These are phyloP conservation scores for Berberis vulgaris DNA, from an alignment of 164 flowering plant genomes.

Conservation along the genomic window DNA sequence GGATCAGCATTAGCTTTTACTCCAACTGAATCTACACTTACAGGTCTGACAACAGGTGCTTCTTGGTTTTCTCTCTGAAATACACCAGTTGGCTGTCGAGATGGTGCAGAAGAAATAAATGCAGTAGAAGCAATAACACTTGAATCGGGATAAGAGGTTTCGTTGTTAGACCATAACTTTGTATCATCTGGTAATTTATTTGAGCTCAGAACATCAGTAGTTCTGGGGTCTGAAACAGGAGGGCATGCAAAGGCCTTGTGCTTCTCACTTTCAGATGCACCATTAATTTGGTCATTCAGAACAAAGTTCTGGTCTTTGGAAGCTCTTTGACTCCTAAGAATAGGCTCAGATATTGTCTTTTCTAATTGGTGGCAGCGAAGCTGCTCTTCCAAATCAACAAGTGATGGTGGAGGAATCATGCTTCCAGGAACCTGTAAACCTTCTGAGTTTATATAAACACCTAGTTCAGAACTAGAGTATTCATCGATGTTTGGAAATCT, in stretches of 20 bases:
- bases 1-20: conserved; percentile 3
- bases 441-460: conserved; percentile 4
- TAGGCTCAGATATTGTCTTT: conserved; percentile 10
- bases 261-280: conserved; percentile 7
- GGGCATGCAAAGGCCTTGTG: conserved; percentile 1
- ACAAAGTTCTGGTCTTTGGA: conserved; percentile 13
- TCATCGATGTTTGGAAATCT: background rate
- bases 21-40: conserved; percentile 11
- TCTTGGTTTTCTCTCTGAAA: conserved; percentile 10
- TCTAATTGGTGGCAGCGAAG: conserved; percentile 9
- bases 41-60: conserved; percentile 9
- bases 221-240: conserved; percentile 11
- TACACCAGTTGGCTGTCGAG: conserved; percentile 8
- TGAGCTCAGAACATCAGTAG: conserved; percentile 13
- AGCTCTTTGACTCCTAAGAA: conserved; percentile 14
- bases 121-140: conserved; percentile 10
- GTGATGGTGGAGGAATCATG: conserved; percentile 13
- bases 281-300: conserved; percentile 7
- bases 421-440: conserved; percentile 14
- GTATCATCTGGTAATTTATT: conserved; percentile 2
- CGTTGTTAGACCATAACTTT: conserved; percentile 8
- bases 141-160: conserved; percentile 6
- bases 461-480: background rate
- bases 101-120: conserved; percentile 5
- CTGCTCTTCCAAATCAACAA: conserved; percentile 7